A percentile compares a stretch with the other conserved stretches of the same genome.
Conservation (phyloP, 768 basidiomycete genomes). For the Clitopilus passeckerianus region DNA sequence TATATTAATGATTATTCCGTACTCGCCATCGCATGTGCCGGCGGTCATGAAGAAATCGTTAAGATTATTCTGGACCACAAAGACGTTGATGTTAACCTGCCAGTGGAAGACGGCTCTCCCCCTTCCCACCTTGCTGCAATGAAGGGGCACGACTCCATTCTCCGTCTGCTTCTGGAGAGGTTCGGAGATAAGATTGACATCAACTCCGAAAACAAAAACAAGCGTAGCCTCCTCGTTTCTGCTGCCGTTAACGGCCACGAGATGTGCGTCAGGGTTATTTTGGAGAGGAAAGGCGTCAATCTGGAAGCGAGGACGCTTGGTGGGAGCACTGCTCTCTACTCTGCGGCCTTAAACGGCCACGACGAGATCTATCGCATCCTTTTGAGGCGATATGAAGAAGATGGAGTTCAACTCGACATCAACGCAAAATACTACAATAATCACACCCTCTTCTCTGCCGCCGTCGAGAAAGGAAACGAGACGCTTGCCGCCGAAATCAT, state of each 20-base stretch:
- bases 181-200: background rate
- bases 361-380: too few species aligned
- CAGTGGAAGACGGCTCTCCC: background rate
- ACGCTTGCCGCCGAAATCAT: too few species aligned
- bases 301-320: too few species aligned
- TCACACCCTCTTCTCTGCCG: too few species aligned
- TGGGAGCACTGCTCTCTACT: too few species aligned
- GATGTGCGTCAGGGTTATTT: background rate
- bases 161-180: background rate
- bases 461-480: too few species aligned
- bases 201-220: background rate
- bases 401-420: too few species aligned
- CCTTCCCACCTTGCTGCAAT: background rate
- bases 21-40: background rate
- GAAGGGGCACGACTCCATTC: background rate
- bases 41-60: background rate
- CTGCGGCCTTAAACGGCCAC: too few species aligned
- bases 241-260: background rate
- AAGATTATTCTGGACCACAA: background rate
- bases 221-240: background rate
- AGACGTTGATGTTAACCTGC: background rate
- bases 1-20: background rate
- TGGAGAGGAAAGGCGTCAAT: too few species aligned
- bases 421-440: too few species aligned
- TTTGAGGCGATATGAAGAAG: too few species aligned